These are phyloP conservation scores for Nadsonia commutata DNA, from an alignment of 1,139 yeast species.

Conservation along the genomic window DNA sequence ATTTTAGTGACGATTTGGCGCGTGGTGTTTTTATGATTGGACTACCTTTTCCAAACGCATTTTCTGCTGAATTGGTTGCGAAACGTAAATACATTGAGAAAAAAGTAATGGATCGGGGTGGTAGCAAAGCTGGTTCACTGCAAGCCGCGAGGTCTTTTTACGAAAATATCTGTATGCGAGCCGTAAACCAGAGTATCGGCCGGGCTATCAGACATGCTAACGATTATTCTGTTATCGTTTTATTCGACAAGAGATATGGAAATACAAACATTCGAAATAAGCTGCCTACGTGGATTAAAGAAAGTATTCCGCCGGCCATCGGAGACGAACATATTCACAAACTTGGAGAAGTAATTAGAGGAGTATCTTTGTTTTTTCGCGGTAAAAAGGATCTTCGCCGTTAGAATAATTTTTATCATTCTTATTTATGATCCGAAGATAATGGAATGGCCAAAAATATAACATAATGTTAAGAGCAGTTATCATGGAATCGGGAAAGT, in stretches of 20 bases:
- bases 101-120: constrained; percentile 26
- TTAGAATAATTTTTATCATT: no score
- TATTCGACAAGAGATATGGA: constrained; percentile 54
- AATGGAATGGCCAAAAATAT: no score
- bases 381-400: no score
- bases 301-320: constrained; percentile 10
- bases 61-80: constrained; percentile 71
- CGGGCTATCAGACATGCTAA: constrained; percentile 74
- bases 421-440: no score
- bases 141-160: constrained; percentile 46
- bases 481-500: no score
- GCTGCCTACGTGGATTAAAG: constrained; percentile 66
- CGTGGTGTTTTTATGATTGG: constrained; percentile 83
- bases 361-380: not conserved
- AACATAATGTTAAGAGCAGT: no score
- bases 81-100: constrained; percentile 51
- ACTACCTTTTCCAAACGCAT: constrained; percentile 76
- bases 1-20: constrained; percentile 75
- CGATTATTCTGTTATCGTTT: constrained; percentile 65
- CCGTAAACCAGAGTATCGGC: constrained; percentile 88
- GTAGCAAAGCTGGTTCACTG: constrained; percentile 28
- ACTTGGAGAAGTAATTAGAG: not conserved
- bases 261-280: constrained; percentile 38
- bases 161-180: constrained; percentile 81
- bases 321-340: not conserved